Percentiles rank a stretch among this genome's conserved stretches.
phyloP scores from a whole-genome alignment of 441 rosid species.

The Gossypium aridum region DNA sequence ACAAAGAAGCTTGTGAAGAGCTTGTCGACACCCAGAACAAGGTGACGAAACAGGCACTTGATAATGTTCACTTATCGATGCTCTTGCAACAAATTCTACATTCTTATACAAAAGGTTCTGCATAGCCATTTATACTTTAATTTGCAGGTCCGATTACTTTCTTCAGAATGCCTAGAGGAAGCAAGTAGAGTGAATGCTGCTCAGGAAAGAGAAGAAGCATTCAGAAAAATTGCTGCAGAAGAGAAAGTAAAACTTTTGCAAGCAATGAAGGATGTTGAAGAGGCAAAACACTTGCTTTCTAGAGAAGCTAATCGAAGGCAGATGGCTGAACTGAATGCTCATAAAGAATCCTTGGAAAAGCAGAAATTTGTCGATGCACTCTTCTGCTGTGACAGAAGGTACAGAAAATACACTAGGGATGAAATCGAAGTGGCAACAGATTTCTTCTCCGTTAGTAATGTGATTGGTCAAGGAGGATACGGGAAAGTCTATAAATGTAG shows the following conservation, averaged over 20 bases:
- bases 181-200: constrained; percentile 59
- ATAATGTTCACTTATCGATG: not conserved
- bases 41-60: constrained; percentile 32
- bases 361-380: constrained; percentile 56
- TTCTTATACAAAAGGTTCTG: not conserved
- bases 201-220: constrained; percentile 55
- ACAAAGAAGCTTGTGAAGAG: constrained; percentile 66
- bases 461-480: constrained; percentile 82
- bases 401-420: constrained; percentile 56
- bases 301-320: constrained; percentile 58
- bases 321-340: constrained; percentile 64
- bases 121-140: not conserved
- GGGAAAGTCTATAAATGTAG: constrained; percentile 83
- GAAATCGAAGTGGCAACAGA: constrained; percentile 61
- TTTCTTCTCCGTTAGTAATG: constrained; percentile 47
- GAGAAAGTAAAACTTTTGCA: constrained; percentile 57
- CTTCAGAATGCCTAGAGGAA: constrained; percentile 67
- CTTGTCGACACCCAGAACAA: constrained; percentile 63
- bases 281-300: constrained; percentile 56
- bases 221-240: constrained; percentile 60
- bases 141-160: constrained; percentile 57
- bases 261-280: constrained; percentile 62
- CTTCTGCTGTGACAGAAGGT: constrained; percentile 50
- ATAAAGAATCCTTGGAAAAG: constrained; percentile 58
- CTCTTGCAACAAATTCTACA: not conserved